Conservation (phyloP, 306 rosid genomes). For the Trifolium fragiferum region DNA sequence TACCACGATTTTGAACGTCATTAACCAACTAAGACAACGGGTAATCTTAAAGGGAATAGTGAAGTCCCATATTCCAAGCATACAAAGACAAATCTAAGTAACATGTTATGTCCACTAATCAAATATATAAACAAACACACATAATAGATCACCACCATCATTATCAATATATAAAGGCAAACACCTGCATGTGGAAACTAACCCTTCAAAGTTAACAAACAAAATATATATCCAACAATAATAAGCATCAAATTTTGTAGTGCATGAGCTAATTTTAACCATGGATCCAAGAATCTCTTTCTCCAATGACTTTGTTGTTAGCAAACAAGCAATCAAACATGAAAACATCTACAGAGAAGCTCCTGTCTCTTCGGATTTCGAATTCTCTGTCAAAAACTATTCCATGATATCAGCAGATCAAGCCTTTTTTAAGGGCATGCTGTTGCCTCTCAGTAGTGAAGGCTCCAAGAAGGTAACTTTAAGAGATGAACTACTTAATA, state of each 20-base stretch:
- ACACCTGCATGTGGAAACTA: slow-evolving; percentile 73
- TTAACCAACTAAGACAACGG: background rate
- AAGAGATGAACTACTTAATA: slow-evolving; percentile 72
- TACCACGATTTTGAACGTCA: background rate
- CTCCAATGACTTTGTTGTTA: slow-evolving; percentile 86
- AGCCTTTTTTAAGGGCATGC: slow-evolving; percentile 72
- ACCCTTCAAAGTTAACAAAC: slow-evolving; percentile 47
- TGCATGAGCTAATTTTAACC: slow-evolving; percentile 28
- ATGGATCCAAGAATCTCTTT: slow-evolving; percentile 98
- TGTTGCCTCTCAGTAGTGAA: slow-evolving; percentile 72
- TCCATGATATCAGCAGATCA: slow-evolving; percentile 86
- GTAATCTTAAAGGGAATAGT: slow-evolving; percentile 18
- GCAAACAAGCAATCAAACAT: slow-evolving; percentile 62
- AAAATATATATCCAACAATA: slow-evolving; percentile 32
- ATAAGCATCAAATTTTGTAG: slow-evolving; percentile 46
- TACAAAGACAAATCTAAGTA: slow-evolving; percentile 76
- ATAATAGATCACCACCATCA: slow-evolving; percentile 45
- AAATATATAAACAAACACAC: slow-evolving; percentile 42
- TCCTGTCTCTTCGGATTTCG: slow-evolving; percentile 93
- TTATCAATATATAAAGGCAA: slow-evolving; percentile 50
- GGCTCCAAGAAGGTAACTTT: slow-evolving; percentile 65
- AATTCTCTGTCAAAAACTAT: slow-evolving; percentile 77
- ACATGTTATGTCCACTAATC: slow-evolving; percentile 73
- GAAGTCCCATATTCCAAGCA: slow-evolving; percentile 63
- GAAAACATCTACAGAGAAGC: slow-evolving; percentile 82